These are phyloP conservation scores for Xylaria intraflava DNA, from an alignment of 495 filamentous ascomycete genomes.

Conservation along the genomic window DNA sequence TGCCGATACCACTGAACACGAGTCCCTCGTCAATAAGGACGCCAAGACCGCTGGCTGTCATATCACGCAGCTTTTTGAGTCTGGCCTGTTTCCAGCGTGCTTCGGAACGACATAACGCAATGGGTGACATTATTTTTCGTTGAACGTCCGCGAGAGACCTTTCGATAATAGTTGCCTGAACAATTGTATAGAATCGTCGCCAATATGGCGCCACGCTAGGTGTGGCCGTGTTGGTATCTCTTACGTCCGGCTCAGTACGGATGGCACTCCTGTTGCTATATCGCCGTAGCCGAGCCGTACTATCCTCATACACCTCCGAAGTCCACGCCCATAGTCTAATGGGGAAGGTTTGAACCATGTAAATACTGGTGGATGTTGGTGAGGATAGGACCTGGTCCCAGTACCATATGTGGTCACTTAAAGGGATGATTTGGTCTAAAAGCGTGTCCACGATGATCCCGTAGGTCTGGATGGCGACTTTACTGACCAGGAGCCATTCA, in stretches of 20 bases:
- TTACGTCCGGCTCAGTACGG: slow-evolving; percentile 10
- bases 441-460: slow-evolving; percentile 67
- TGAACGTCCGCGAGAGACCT: slow-evolving; percentile 55
- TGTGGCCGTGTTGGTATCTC: slow-evolving; percentile 6
- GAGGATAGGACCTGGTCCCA: slow-evolving; percentile 82
- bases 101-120: slow-evolving; percentile 63
- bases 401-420: slow-evolving; percentile 82
- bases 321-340: slow-evolving; percentile 59
- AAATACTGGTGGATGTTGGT: slow-evolving; percentile 62
- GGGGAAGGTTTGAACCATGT: slow-evolving; percentile 77
- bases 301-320: slow-evolving; percentile 55
- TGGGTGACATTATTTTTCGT: slow-evolving; percentile 57
- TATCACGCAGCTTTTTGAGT: slow-evolving; percentile 60
- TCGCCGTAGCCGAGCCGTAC: slow-evolving; percentile 39
- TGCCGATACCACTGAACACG: slow-evolving; percentile 39
- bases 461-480: slow-evolving; percentile 78
- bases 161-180: slow-evolving; percentile 61
- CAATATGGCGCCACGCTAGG: slow-evolving; percentile 49
- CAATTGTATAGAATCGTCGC: slow-evolving; percentile 73
- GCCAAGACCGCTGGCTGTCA: slow-evolving; percentile 80
- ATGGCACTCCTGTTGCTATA: slow-evolving; percentile 19
- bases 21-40: slow-evolving; percentile 78
- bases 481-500: slow-evolving; percentile 81
- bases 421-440: slow-evolving; percentile 68
- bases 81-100: slow-evolving; percentile 60